Base-by-base conservation (phyloP, 129 eudicot genomes). In the Ambrosia artemisiifolia region DNA sequence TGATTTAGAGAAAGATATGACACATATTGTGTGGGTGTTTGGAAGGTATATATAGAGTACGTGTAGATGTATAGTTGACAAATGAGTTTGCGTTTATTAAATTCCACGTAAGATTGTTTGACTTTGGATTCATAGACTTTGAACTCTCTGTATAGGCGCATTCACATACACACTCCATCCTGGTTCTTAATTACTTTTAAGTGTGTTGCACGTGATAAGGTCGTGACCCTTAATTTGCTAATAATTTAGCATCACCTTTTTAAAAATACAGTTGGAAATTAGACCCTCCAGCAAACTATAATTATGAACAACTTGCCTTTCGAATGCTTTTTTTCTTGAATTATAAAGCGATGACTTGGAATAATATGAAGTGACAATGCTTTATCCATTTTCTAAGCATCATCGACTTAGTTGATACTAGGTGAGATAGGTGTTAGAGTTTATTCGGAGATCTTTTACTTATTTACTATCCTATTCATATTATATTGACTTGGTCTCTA, bases 1-100 rank as follows among this genome's bases (percentile, higher is more conserved):
- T 47, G 68, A 6, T 62, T 62, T 24, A 35, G 59, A 65, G 46
- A 55, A 42, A 69, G 77, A 53, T 74, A 57, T 34, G 63, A 76
- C 53, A 71, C 67, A 72, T 47, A 48, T 72, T 19, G 36, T 54
- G 65, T 18, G 57, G 80, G 40, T 9, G 28, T 30, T 77, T 20
- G 72, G 71, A 65, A 49, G 50, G 62, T 75, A 83, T 83, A 44
- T 86, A 83, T 81, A 83, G 86, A 67, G 32, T n/a, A n/a, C n/a
- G n/a, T 67, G 6, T 32, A 17, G 56, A n/a, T 50, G 50, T 56
- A 49, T 35, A 54, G 73, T 66, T 36, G 77, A 76, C 65, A 34
- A 74, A 20, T 63, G 32, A 63, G 11, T 74, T 63, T 13, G 20
- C 35, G 65, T 40, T 74, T 16, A 64, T 53, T 74, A 9, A 57